Base-by-base conservation (phyloP, 306 rosid species). In the Mucuna pruriens region DNA sequence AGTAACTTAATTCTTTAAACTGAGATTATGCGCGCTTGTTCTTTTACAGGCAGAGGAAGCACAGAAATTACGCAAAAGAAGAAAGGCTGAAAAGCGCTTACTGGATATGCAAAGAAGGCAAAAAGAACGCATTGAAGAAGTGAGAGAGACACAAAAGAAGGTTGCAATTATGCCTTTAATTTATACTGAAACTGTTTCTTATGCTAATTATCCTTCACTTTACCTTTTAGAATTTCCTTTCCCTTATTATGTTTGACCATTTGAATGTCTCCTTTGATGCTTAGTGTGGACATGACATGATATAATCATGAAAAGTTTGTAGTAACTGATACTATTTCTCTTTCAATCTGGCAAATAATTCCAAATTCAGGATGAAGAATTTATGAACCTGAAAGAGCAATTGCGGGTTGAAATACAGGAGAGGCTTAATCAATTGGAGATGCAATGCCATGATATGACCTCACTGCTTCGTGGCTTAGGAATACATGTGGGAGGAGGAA, bases 61-160 rank as follows among this genome's bases (percentile, higher is more conserved):
- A 65, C 96, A 89, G 70, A 90, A 86, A 76, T 76, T 91, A 80
- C 99, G 99, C 9, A 92, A 88, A 85, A 92, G 91, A 90, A 93
- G 57, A 88, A 93, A 79, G 83, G 99, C 90, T 13, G 97, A 96
- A 74, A 88, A 83, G 88, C 97, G 94, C 16, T 39, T 89, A 71
- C 29, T 84, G 70, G 94, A 93, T 76, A 90, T 90, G 94, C 87
- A 93, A 79, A 89, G 86, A 85, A 93, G 98, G 82, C 94, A 92
- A 86, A 90, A 87, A 83, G 88, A 92, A 78, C 98, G 99, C 10
- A 80, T 96, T 74, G 97, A 90, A 88, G 98, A 96, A 93, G 91
- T 93, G 52, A 94, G 99, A 80, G 89, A 96, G 89, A 86, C 94
- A 15, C 94, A 89, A 71, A 93, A 93, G 92, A 96, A 96, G 98